Conservation (phyloP, 2,329 filamentous ascomycete genomes). For the Monosporascus sp. region DNA sequence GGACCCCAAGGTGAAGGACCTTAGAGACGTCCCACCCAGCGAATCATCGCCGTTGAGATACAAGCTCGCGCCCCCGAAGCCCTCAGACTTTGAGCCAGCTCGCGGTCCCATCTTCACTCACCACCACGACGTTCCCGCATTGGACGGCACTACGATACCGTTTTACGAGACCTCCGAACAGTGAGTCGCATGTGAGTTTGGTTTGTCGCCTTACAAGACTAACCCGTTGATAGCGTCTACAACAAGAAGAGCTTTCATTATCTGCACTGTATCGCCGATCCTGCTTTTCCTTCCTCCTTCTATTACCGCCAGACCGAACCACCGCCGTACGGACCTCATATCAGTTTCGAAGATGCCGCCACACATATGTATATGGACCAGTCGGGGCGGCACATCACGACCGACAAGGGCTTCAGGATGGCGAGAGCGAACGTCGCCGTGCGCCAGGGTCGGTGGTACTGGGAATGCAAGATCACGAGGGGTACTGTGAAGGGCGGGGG, state of each 20-base stretch:
- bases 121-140: constrained; percentile 46
- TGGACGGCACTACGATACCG: constrained; percentile 46
- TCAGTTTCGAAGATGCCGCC: constrained; percentile 90
- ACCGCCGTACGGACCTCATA: constrained; percentile 73
- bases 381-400: constrained; percentile 71
- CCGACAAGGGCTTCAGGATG: constrained; percentile 89
- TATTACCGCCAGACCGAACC: constrained; percentile 88
- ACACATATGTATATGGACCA: constrained; percentile 78
- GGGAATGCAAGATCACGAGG: constrained; percentile 83
- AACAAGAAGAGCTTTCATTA: constrained; percentile 79
- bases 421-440: constrained; percentile 85
- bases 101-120: constrained; percentile 51
- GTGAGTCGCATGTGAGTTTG: constrained; percentile 34
- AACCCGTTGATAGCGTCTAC: constrained; percentile 38
- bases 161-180: constrained; percentile 62
- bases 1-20: constrained; percentile 41
- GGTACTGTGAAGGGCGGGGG: constrained; percentile 54
- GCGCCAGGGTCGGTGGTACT: constrained; percentile 86
- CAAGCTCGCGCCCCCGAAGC: constrained; percentile 58
- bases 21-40: constrained; percentile 33
- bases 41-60: constrained; percentile 53
- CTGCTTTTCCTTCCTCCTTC: constrained; percentile 76
- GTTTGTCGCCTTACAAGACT: constrained; percentile 1
- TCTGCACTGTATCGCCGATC: constrained; percentile 84
- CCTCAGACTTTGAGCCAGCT: constrained; percentile 55